Evolutionary conservation across 306 rosid species (phyloP), one percentile per base, ranked within the genome.

Genomic region (Fragaria ananassa): DNA sequence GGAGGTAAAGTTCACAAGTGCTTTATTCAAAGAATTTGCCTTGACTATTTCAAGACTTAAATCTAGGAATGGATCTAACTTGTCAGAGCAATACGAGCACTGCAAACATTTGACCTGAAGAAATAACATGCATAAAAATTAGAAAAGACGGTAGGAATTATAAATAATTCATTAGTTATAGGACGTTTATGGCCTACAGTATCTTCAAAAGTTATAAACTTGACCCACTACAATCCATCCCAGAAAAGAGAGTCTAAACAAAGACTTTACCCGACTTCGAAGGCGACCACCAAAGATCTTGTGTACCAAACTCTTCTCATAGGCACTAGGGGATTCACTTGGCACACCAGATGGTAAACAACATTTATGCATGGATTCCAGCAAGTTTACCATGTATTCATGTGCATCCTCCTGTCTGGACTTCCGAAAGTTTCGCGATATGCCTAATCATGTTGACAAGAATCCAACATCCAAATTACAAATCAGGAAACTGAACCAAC

Each of bases 351-450:
- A 89, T 72, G 99, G 99, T 34, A 92, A 81, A 82, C 99, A 96
- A 78, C 99, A 96, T 81, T 88, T 89, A 84, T 96, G 99, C 99
- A 96, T 92, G 10, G 93, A 92, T 79, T 96, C 99, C 74, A 96
- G 92, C 87, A 96, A 89, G 85, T 96, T 92, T 42, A 96, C 99
- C 99, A 96, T 96, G 90, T 92, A 96, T 78, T 96, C 99, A 46
- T 96, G 98, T 21, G 99, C 99, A 91, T 96, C 98, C 79, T 96
- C 99, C 78, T 96, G 99, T 83, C 99, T 91, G 15, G 92, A 86
- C 79, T 86, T 90, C 27, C 88, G 85, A 53, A 96, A 96, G 84
- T 89, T 92, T 44, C 99, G 83, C 60, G 99, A 96, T 83, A 96
- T 91, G 75, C 97, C 99, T 96, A 64, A 81, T 81, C 80, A 75